These are phyloP conservation scores for Camellia lanceoleosa DNA, from an alignment of 148 eudicot genomes.

Conservation along the genomic window DNA sequence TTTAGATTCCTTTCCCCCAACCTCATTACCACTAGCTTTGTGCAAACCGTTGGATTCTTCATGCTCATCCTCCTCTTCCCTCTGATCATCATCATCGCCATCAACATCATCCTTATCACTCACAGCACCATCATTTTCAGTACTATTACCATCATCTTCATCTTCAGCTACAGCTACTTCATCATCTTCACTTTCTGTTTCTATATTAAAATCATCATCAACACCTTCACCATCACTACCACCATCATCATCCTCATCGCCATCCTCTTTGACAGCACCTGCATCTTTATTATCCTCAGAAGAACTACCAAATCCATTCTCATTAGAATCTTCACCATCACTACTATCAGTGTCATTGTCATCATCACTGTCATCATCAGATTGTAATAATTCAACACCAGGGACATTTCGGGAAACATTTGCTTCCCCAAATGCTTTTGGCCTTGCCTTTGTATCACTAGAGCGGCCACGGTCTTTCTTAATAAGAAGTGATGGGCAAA, in stretches of 20 bases:
- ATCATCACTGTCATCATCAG: constrained; percentile 24
- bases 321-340: constrained; percentile 19
- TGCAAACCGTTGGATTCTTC: constrained; percentile 34
- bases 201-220: constrained; percentile 10
- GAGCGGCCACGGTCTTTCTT: constrained; percentile 97
- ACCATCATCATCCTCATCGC: constrained; percentile 19
- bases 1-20: constrained; percentile 18
- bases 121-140: constrained; percentile 14
- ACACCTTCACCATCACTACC: constrained; percentile 14
- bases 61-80: constrained; percentile 31
- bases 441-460: constrained; percentile 66
- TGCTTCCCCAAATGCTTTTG: constrained; percentile 90
- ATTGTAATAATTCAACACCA: constrained; percentile 66
- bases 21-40: constrained; percentile 23
- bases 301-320: constrained; percentile 10
- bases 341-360: constrained; percentile 21
- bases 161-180: constrained; percentile 20
- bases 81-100: constrained; percentile 16
- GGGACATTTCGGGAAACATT: constrained; percentile 64
- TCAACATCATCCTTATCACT: constrained; percentile 17
- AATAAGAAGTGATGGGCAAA: constrained; percentile 83
- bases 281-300: constrained; percentile 22
- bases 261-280: constrained; percentile 28
- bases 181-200: constrained; percentile 18
- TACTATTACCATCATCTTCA: constrained; percentile 12